Base-by-base conservation (phyloP, 139 green algal species). In the Axilococcus clingmanii region DNA sequence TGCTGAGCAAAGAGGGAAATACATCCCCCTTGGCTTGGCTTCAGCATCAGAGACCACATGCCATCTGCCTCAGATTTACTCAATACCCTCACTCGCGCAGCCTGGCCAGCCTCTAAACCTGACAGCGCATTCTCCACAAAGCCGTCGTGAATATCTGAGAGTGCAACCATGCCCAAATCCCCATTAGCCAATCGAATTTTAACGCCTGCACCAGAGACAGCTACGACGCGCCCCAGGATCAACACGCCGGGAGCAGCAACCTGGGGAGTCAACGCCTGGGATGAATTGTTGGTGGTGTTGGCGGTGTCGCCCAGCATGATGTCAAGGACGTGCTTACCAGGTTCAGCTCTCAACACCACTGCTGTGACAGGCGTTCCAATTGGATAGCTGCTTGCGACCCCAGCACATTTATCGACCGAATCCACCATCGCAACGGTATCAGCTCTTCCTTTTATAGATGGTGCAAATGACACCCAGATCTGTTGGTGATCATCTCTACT, bases 131-230 rank as follows among this genome's bases (percentile, higher is more conserved):
- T 76, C 17, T 48, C 20, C 20, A 87, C 70, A 22, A 56, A 83
- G 1, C 1, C 28, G 37, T 95, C 83, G 35, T 85, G 75, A 0
- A 96, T 50, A 55, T 96, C 86, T 12, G 80, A 88, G 16, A 86
- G 75, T 1, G 55, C 49, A 15, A 91, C 77, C 19, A 67, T 29
- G 4, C 80, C 87, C 2, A 24, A 31, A 12, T 14, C 23, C 5
- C 50, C 40, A 0, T 20, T 23, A 2, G 67, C 65, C 17, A 95
- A 52, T 59, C 71, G 57, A 37, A 94, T 71, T 29, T 68, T 65
- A 45, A 94, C 48, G 3, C 84, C 81, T 1, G 20, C 37, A 29
- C 73, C 75, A 7, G 45, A 28, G 11, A 74, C 47, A 5, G 65
- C 35, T 4, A 50, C 29, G n/a, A 84, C 33, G 17, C 56, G 53